These are phyloP conservation scores for Penicillium nucicola DNA, from an alignment of 495 filamentous ascomycete species.

Conservation along the genomic window DNA sequence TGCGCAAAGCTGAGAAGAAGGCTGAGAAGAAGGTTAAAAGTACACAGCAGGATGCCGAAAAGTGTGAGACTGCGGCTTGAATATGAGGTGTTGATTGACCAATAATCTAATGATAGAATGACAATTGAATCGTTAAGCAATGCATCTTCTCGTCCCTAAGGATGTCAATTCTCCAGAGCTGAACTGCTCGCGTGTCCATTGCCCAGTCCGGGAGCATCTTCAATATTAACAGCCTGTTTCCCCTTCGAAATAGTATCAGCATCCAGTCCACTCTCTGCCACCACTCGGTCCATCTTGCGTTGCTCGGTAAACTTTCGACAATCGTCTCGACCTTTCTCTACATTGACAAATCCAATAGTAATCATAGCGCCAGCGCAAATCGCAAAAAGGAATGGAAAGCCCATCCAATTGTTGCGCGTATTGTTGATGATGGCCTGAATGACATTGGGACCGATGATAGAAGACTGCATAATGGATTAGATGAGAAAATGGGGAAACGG, in stretches of 20 bases:
- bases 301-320: conserved; percentile 37
- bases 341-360: conserved; percentile 40
- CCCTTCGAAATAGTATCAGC: conserved; percentile 12
- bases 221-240: conserved; percentile 4
- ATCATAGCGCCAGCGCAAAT: conserved; percentile 42
- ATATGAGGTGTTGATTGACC: not conserved
- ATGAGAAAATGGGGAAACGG: not conserved
- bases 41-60: not conserved
- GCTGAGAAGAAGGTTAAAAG: not conserved
- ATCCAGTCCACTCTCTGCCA: conserved; percentile 19
- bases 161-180: not conserved
- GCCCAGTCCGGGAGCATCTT: not conserved
- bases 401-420: conserved; percentile 50
- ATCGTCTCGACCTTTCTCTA: conserved; percentile 47
- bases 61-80: conserved; percentile 9
- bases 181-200: not conserved
- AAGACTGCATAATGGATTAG: conserved; percentile 29
- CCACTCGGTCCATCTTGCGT: conserved; percentile 29
- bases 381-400: conserved; percentile 48
- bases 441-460: conserved; percentile 49
- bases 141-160: too few relatives aligned
- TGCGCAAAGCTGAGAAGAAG: conserved; percentile 6
- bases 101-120: not conserved
- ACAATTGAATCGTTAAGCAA: too few relatives aligned
- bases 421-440: conserved; percentile 49